phyloP scores from a whole-genome alignment of 768 basidiomycete species.

The Thelephora aurantiotincta region DNA sequence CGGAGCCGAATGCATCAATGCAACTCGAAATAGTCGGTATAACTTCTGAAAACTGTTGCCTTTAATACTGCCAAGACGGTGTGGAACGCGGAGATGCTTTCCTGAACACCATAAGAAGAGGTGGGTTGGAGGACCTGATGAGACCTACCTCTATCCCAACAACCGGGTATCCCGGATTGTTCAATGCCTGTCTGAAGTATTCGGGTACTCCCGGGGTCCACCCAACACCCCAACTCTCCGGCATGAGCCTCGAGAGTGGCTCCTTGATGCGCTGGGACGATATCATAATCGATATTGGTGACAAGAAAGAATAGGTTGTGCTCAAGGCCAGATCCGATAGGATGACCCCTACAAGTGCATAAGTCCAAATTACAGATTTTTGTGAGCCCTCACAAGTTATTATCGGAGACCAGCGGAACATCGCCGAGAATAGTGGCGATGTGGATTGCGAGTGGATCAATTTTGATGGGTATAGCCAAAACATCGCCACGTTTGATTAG shows the following conservation, averaged over 20 bases:
- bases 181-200: conserved; percentile 74
- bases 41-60: conserved; percentile 32
- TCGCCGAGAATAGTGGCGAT: not conserved
- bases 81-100: not conserved
- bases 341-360: too few relatives aligned
- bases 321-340: conserved; percentile 14
- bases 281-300: conserved; percentile 59
- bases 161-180: conserved; percentile 42
- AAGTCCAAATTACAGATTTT: too few relatives aligned
- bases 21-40: conserved; percentile 42
- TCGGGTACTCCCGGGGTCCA: conserved; percentile 59
- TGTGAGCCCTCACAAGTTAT: not conserved
- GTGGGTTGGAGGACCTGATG: too few relatives aligned
- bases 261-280: conserved; percentile 26
- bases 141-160: too few relatives aligned
- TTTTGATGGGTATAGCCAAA: conserved; percentile 48
- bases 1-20: conserved; percentile 38
- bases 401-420: too few relatives aligned
- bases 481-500: conserved; percentile 66
- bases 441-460: conserved; percentile 19
- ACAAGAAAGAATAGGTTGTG: conserved; percentile 64
- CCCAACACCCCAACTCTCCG: conserved; percentile 75
- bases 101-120: not conserved
- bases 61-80: not conserved
- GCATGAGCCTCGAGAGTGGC: conserved; percentile 30